Percentiles rank a stretch among this genome's conserved stretches.
phyloP scores from a whole-genome alignment of 2,329 filamentous ascomycete genomes.

The Fusarium dlaminii region DNA sequence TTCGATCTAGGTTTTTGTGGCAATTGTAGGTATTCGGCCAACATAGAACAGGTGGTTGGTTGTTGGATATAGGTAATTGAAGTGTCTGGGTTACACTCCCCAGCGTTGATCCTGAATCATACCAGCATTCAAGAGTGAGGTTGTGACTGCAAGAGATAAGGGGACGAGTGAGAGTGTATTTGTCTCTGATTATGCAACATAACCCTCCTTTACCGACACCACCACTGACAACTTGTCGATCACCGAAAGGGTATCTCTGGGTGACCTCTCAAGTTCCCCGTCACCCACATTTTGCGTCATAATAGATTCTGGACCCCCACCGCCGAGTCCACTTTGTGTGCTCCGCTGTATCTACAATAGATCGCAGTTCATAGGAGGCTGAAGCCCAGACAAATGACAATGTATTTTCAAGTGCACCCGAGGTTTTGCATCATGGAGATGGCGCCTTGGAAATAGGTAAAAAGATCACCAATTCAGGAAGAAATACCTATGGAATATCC shows the following conservation, averaged over 20 bases:
- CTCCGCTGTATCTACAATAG: background rate
- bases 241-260: background rate
- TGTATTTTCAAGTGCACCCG: background rate
- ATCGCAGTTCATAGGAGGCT: background rate
- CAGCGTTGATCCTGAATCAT: background rate
- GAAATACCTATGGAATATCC: background rate
- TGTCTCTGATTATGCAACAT: background rate
- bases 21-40: background rate
- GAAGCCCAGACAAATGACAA: background rate
- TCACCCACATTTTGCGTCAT: constrained; percentile 18
- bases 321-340: background rate
- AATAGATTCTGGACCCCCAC: background rate
- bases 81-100: background rate
- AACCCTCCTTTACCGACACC: background rate
- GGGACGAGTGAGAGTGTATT: background rate
- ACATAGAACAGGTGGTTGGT: background rate
- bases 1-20: background rate
- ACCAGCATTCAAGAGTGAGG: background rate
- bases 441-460: too few relatives aligned
- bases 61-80: background rate
- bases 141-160: background rate
- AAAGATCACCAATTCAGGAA: background rate
- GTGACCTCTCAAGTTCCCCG: background rate
- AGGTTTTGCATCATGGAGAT: background rate
- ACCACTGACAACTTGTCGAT: constrained; percentile 17